Base-by-base conservation (phyloP, 441 rosid species). In the Melastoma candidum region DNA sequence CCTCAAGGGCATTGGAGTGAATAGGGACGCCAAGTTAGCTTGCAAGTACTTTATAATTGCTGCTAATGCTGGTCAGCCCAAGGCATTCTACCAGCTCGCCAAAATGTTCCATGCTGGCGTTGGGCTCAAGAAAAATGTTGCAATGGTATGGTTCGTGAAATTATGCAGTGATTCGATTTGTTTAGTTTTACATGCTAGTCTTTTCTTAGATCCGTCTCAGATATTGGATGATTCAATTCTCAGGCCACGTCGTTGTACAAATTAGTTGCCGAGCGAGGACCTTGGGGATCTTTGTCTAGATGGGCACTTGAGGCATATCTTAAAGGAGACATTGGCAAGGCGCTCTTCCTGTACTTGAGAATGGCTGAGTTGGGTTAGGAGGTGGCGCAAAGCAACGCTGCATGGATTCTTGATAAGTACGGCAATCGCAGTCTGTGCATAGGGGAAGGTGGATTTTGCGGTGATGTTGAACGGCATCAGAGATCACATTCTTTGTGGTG, bases 341-440 rank as follows among this genome's bases (percentile, higher is more conserved):
- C 97, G 52, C 84, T 80, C 71, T 71, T 94, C 32, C 58, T 90
- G 64, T 90, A 87, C 74, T 83, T 86, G 17, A 87, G 97, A 67
- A 90, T 90, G 96, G 92, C 95, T 58, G 97, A 90, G 80, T 72
- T 94, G 72, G 97, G 99, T 45, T 94, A 85, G 58, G 99, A 94
- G 78, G 76, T 94, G 57, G 96, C 95, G 50, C 99, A 94, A 63
- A 90, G 99, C 66, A 90, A 90, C 59, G 99, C 97, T 58, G 97
- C 99, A 17, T 94, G 99, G 99, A 90, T 94, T 73, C 95, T 94
- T 47, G 96, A 94, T 65, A 90, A 90, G 68, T 90, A 80, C 60
- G 92, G 80, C 44, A 96, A 94, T 60, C 79, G 64, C 66, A 94
- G 96, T 81, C 80, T 82, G 96, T 90, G 99, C 74, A 74, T 94